phyloP scores from a whole-genome alignment of 1,284 basidiomycete genomes.

The Coriolopsis trogii region DNA sequence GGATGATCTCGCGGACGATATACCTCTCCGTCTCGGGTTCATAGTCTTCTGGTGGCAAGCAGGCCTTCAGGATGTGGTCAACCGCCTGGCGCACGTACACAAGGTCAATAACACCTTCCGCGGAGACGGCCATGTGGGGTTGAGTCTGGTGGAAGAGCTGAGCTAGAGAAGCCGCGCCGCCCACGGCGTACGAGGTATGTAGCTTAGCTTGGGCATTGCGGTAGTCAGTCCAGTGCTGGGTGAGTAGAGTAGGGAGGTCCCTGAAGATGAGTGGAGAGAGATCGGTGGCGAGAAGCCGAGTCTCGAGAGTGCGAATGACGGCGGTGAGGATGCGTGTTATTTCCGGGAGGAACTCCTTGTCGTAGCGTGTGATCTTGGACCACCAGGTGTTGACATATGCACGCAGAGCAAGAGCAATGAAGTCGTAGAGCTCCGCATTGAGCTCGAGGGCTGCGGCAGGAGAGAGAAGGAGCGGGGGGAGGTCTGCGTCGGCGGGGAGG shows the following conservation, averaged over 20 bases:
- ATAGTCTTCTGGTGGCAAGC: conserved; percentile 72
- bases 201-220: conserved; percentile 64
- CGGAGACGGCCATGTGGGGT: conserved; percentile 74
- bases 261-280: conserved; percentile 58
- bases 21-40: conserved; percentile 70
- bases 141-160: conserved; percentile 77
- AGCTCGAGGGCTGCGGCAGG: conserved; percentile 53
- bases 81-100: conserved; percentile 78
- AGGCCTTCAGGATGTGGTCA: conserved; percentile 68
- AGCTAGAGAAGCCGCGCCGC: conserved; percentile 60
- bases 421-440: conserved; percentile 71
- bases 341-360: conserved; percentile 79
- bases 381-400: conserved; percentile 84
- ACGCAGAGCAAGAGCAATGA: conserved; percentile 74
- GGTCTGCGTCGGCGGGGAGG: conserved; percentile 44
- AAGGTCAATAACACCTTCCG: conserved; percentile 65
- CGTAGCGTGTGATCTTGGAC: conserved; percentile 77
- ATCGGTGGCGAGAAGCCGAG: conserved; percentile 57
- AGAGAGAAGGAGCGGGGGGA: conserved; percentile 57
- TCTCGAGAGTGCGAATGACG: conserved; percentile 63
- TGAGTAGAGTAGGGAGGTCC: conserved; percentile 64
- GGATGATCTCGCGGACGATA: conserved; percentile 76
- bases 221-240: conserved; percentile 77
- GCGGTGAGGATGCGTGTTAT: conserved; percentile 61
- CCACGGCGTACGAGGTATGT: conserved; percentile 66